Evolutionary conservation across 352 stramenopile genomes (phyloP), one percentile per base, ranked within the genome.

Genomic region (Peronospora farinosa): DNA sequence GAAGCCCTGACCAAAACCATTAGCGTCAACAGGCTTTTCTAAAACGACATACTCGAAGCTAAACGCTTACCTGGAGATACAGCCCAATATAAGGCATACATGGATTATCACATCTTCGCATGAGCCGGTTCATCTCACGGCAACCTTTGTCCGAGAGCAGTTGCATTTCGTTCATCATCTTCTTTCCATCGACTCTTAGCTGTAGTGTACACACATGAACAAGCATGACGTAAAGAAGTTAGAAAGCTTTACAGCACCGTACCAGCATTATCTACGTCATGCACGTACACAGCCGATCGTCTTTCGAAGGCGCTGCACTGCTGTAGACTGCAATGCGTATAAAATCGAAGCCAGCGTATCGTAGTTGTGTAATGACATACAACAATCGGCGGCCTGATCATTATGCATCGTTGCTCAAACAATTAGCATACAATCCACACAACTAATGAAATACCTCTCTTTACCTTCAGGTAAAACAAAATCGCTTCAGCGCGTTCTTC

Each of bases 31-130:
- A 43, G 15, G 23, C 15, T 33, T 33, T n/a, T 13, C 5, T 33
- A 3, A 8, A 25, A 17, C 0, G 12, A 21, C 13, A 35, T n/a
- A 13, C 25, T 23, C 15, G 13, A 23, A 16, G 9, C 12, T 8
- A 12, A 25, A 25, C n/a, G 0, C 40, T 36, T 51, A 89, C 82
- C 77, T 94, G 84, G 23, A 94, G 63, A 40, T 91, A 94, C 2
- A 94, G 58, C 15, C 84, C 84, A 17, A 92, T 83, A 56, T 92
- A 94, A 32, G 84, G 84, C 81, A 94, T 92, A 42, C 73, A 84
- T 36, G 81, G 84, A 13, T 78, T 89, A 6, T 63, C 44, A 6
- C 74, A 67, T 36, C 74, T 80, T 42, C 78, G 74, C 81, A 94
- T 94, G n/a, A 86, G 47, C 13, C 73, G 74, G 51, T 92, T 94